phyloP scores from a whole-genome alignment of 768 basidiomycete species.

The Boletus rubescentipes region DNA sequence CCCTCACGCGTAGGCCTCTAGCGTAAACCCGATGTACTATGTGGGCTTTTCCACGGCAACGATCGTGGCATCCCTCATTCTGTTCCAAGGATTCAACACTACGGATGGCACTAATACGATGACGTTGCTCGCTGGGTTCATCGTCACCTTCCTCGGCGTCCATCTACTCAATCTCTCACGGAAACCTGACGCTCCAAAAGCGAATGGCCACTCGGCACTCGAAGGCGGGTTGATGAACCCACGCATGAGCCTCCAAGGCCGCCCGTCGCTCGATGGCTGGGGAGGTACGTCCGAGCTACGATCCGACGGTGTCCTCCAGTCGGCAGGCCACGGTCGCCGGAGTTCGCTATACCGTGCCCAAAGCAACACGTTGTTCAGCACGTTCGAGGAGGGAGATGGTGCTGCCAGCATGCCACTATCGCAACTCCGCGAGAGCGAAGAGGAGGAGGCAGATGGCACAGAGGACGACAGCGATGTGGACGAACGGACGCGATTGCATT shows the following conservation, averaged over 20 bases:
- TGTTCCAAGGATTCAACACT: conserved; percentile 98
- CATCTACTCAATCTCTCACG: conserved; percentile 87
- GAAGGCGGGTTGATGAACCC: conserved; percentile 74
- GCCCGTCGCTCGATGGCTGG: conserved; percentile 82
- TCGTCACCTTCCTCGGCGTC: conserved; percentile 95
- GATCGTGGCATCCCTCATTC: conserved; percentile 89
- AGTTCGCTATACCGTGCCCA: conserved; percentile 67
- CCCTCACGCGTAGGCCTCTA: conserved; percentile 29
- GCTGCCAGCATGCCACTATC: conserved; percentile 50
- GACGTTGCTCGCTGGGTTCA: conserved; percentile 86
- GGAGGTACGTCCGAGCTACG: conserved; percentile 36
- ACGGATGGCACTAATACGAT: conserved; percentile 76
- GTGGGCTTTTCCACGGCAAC: conserved; percentile 95
- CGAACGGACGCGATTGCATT: conserved; percentile 39
- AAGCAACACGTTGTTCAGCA: conserved; percentile 66
- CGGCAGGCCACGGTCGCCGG: conserved; percentile 58
- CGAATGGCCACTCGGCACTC: conserved; percentile 51
- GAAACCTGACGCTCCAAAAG: conserved; percentile 45
- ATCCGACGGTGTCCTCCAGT: conserved; percentile 23
- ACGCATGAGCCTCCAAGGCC: conserved; percentile 76
- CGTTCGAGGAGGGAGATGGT: conserved; percentile 54
- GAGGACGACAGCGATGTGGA: conserved; percentile 47
- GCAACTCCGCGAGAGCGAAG: conserved; percentile 65
- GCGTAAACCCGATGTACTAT: conserved; percentile 97
- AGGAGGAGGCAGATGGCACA: conserved; percentile 47